Conservation (phyloP, 169 alveolate species). For the Eimeria falciformis region DNA sequence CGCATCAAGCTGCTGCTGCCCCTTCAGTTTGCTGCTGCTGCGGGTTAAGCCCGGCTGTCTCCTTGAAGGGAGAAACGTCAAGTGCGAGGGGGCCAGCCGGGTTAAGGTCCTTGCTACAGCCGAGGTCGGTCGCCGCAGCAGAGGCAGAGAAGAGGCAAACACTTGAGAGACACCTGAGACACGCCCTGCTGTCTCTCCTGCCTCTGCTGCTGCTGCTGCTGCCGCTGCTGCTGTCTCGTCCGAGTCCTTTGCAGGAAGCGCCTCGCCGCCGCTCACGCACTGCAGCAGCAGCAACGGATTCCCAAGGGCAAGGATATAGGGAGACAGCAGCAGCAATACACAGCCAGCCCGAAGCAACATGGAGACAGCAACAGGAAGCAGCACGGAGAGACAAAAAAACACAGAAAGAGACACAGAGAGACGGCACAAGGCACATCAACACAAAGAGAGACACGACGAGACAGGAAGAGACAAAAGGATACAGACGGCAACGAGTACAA, state of each 20-base stretch:
- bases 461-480: too few relatives aligned
- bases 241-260: not conserved
- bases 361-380: not conserved
- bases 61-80: not conserved
- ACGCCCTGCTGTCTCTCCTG: not conserved
- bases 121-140: slow-evolving; percentile 4
- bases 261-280: slow-evolving; percentile 11
- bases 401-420: not conserved
- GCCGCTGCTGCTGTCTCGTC: slow-evolving; percentile 5
- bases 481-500: too few relatives aligned
- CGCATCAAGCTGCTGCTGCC: not conserved
- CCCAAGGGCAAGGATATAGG: not conserved
- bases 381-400: not conserved
- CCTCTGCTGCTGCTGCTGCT: slow-evolving; percentile 11
- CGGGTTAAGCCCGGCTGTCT: not conserved
- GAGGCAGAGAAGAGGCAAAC: not conserved
- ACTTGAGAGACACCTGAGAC: not conserved
- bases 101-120: slow-evolving; percentile 1
- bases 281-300: slow-evolving; percentile 32
- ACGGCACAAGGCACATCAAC: not conserved
- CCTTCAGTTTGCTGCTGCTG: not conserved
- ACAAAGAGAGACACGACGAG: not conserved
- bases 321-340: too few relatives aligned
- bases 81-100: slow-evolving; percentile 7
- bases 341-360: not conserved